Base-by-base conservation (phyloP, 805 yeast species). In the Yamadazyma tumulicola region DNA sequence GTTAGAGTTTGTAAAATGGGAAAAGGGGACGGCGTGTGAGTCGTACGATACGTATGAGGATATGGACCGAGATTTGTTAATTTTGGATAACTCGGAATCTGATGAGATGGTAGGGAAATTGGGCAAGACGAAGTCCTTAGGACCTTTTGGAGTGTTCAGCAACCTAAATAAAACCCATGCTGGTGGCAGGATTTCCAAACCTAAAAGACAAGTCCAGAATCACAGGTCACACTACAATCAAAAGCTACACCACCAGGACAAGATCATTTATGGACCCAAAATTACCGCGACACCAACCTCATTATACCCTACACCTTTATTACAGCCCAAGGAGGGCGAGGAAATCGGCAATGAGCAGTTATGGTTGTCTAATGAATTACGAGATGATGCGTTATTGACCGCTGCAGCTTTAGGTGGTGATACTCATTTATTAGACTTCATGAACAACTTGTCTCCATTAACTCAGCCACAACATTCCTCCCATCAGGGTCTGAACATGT, bases 71-170 rank as follows among this genome's bases (percentile, higher is more conserved):
- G 86, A 84, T 46, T 61, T 85, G 31, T 70, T 74, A 1, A 51
- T 64, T 4, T 57, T 86, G 15, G 81, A 82, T 20, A 70, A 72
- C 21, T 55, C 66, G 13, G 58, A 66, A 3, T 49, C 59, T 19
- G 61, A 56, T 28, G 40, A 41, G 17, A 43, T 51, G 31, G 61
- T 62, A 15, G 61, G 72, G 7, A 54, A 52, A 1, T 52, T 63
- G 17, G 65, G 63, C 3, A 64, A 67, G 26, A 80, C 86, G 0
- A 68, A 73, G 59, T 49, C 72, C 4, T 57, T 72, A 28, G 95
- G 95, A 1, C 94, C 93, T 10, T 88, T 86, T 64, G 95, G 94
- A 1, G 93, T 85, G 1, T 85, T 87, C 48, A 71, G 33, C 20
- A 27, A 26, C 18, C 13, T 14, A 14, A 26, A 14, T 12, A 14